Evolutionary conservation across 2,329 filamentous ascomycete species (phyloP), one percentile per base, ranked within the genome.

Genomic region (Byssothecium circinans): DNA sequence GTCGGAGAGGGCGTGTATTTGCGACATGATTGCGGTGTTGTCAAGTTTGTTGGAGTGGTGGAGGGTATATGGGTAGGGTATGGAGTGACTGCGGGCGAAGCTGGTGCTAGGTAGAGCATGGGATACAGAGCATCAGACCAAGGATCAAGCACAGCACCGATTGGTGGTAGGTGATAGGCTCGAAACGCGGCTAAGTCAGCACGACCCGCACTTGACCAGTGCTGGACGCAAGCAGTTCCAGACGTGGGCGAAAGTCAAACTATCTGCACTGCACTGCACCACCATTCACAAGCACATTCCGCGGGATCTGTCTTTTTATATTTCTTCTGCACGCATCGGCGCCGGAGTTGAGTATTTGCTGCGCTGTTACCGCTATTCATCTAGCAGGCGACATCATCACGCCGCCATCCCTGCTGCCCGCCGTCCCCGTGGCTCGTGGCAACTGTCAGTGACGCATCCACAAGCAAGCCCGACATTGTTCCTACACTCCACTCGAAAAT

Each of bases 1-100:
- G 83, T 96, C 91, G 78, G 91, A 96, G 78, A 97, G 87, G 74
- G 90, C 88, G 86, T 96, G 91, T 60, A 84, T 80, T 81, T 91
- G 87, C 76, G 91, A 94, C 91, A 96, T 96, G 73, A 75, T 87
- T 73, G 70, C 72, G 72, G 57, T 37, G n/a, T 43, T 53, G 50
- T 45, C 45, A 29, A 45, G 7, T 50, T 37, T 20, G 20, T 10
- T 34, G 10, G 20, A 33, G 30, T 19, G 2, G n/a, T 38, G 51
- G 22, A 25, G 42, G 35, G 46, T 41, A 12, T 33, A 23, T 43
- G 39, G 25, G 39, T 37, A 39, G 10, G 42, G 36, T 50, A 45
- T 47, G 18, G 30, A 15, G 35, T 41, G 40, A 38, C 56, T 52
- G 56, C 46, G 49, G 56, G 34, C 30, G 51, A 47, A 22, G 52